Evolutionary conservation across 495 filamentous ascomycete species (phyloP).

Genomic region (Umbilicaria muhlenbergii): DNA sequence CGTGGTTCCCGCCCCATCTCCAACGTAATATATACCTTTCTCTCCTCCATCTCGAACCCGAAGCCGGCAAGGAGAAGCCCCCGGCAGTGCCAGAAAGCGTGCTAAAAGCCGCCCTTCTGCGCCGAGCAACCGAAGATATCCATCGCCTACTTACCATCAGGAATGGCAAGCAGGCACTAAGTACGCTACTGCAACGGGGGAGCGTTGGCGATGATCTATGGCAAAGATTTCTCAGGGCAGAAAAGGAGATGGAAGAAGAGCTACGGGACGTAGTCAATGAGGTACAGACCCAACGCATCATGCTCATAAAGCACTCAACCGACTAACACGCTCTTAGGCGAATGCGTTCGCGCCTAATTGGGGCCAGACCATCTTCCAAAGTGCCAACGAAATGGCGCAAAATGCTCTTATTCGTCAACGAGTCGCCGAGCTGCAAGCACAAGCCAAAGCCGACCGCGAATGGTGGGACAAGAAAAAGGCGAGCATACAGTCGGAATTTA

Average conservation of each 20-base stretch:
- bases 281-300: slow-evolving; percentile 32
- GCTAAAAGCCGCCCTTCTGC: slow-evolving; percentile 76
- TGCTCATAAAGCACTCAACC: too few relatives aligned
- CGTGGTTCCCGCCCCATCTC: slow-evolving; percentile 84
- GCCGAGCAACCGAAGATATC: slow-evolving; percentile 84
- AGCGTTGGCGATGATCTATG: slow-evolving; percentile 93
- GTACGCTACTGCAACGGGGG: slow-evolving; percentile 68
- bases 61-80: slow-evolving; percentile 46
- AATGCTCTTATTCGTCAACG: slow-evolving; percentile 46
- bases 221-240: slow-evolving; percentile 78
- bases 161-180: slow-evolving; percentile 69
- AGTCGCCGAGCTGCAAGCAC: slow-evolving; percentile 47
- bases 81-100: slow-evolving; percentile 70
- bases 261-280: slow-evolving; percentile 84
- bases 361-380: slow-evolving; percentile 93
- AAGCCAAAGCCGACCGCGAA: slow-evolving; percentile 53
- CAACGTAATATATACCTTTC: slow-evolving; percentile 90
- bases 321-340: slow-evolving; percentile 32
- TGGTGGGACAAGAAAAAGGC: slow-evolving; percentile 85
- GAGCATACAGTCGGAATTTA: slow-evolving; percentile 56
- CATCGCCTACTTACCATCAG: slow-evolving; percentile 73
- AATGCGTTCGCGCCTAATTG: slow-evolving; percentile 76
- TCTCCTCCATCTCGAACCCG: slow-evolving; percentile 71
- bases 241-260: slow-evolving; percentile 97
- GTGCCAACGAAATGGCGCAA: slow-evolving; percentile 69